phyloP scores from a whole-genome alignment of 805 yeast species.

The Metschnikowia koreensis region DNA sequence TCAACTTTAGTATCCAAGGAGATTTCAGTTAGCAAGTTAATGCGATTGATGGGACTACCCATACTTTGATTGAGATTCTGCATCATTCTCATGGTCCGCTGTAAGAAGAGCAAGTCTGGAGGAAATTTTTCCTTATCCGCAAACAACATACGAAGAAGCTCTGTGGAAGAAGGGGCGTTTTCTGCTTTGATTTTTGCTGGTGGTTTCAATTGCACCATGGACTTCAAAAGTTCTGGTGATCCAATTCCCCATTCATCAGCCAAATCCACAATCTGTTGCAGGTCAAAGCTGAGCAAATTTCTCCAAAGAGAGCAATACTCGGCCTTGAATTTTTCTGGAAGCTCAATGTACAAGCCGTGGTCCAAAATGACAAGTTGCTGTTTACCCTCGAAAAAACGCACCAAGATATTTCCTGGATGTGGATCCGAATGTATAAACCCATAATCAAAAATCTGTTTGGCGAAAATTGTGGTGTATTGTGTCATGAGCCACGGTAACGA shows the following conservation, averaged over 20 bases:
- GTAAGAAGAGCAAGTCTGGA: conserved; percentile 58
- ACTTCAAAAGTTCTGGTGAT: conserved; percentile 59
- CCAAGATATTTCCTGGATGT: conserved; percentile 76
- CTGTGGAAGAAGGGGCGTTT: conserved; percentile 33
- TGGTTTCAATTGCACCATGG: conserved; percentile 53
- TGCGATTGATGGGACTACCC: conserved; percentile 74
- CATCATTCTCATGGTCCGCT: conserved; percentile 71
- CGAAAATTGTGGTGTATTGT: conserved; percentile 50
- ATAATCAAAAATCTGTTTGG: conserved; percentile 61
- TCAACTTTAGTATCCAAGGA: conserved; percentile 36
- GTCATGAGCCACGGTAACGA: conserved; percentile 44
- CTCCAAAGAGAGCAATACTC: conserved; percentile 67
- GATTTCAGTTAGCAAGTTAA: conserved; percentile 58
- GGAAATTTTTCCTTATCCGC: conserved; percentile 68
- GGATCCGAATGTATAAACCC: conserved; percentile 75
- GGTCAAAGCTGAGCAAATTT: conserved; percentile 53
- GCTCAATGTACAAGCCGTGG: conserved; percentile 67
- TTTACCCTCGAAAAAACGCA: conserved; percentile 38
- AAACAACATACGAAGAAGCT: conserved; percentile 51
- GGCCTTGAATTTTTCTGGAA: conserved; percentile 48
- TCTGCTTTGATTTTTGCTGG: conserved; percentile 26
- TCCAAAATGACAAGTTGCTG: conserved; percentile 69
- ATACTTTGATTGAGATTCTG: conserved; percentile 64
- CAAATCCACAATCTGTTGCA: conserved; percentile 45
- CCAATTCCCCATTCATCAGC: conserved; percentile 68